Conservation (phyloP, 2,329 filamentous ascomycete genomes). For the Aspergillus sp. region DNA sequence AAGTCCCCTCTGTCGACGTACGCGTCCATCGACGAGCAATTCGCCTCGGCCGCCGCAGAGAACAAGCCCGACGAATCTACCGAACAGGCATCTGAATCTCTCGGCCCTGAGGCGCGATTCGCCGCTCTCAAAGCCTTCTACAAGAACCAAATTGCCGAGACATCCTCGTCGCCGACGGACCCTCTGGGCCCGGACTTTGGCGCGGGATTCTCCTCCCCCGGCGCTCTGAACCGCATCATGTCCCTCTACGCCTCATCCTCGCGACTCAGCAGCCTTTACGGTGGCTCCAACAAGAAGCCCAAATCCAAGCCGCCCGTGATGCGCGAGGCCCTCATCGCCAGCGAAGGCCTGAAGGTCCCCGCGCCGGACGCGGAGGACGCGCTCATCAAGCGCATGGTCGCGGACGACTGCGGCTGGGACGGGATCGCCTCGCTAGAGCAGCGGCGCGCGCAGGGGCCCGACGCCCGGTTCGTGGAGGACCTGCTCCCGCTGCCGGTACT, state of each 20-base stretch:
- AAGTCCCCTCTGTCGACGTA: conserved; percentile 38
- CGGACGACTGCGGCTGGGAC: conserved; percentile 57
- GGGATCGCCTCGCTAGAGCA: conserved; percentile 58
- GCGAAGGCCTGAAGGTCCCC: conserved; percentile 69
- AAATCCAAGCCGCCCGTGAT: conserved; percentile 69
- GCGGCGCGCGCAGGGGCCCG: conserved; percentile 47
- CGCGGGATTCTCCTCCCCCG: conserved; percentile 66
- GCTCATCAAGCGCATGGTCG: conserved; percentile 59
- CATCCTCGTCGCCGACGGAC: conserved; percentile 52
- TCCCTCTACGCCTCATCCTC: conserved; percentile 69
- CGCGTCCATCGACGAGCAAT: conserved; percentile 33
- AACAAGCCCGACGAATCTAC: conserved; percentile 33
- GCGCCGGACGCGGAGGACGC: conserved; percentile 58
- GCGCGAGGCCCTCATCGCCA: conserved; percentile 69
- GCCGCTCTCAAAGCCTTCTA: conserved; percentile 76
- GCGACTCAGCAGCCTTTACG: conserved; percentile 53
- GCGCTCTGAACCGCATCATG: conserved; percentile 84
- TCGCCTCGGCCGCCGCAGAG: conserved; percentile 21
- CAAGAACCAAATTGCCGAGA: conserved; percentile 69
- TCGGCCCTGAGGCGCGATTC: conserved; percentile 69
- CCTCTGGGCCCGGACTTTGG: conserved; percentile 45
- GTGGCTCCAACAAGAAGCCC: conserved; percentile 56
- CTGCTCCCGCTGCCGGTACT: conserved; percentile 79
- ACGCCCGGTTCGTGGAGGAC: conserved; percentile 65
- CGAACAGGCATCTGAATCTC: conserved; percentile 31